Evolutionary conservation across 1,284 basidiomycete genomes (phyloP).

Genomic region (Ceratobasidium sp.): DNA sequence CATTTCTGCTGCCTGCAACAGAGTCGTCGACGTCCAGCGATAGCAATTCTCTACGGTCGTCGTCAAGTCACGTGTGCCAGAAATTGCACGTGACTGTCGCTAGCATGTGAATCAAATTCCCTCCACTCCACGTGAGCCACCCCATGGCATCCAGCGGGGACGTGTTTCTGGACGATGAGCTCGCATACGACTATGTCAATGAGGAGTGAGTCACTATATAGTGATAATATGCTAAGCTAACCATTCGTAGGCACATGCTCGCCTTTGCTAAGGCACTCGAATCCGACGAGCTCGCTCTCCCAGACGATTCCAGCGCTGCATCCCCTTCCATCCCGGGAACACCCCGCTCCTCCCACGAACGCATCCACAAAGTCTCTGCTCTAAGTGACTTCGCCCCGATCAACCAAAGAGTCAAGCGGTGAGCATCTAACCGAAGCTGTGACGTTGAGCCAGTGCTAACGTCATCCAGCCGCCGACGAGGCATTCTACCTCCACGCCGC

Average conservation of each 20-base stretch:
- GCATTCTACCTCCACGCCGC: slow-evolving; percentile 22
- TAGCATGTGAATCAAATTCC: not conserved
- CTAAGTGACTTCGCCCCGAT: slow-evolving; percentile 95
- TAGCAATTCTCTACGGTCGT: not conserved
- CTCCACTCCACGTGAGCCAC: slow-evolving; percentile 22
- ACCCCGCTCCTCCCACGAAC: slow-evolving; percentile 54
- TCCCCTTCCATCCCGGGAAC: slow-evolving; percentile 58
- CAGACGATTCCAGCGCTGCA: slow-evolving; percentile 55
- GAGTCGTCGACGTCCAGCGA: slow-evolving; percentile 27
- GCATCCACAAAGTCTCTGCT: slow-evolving; percentile 84
- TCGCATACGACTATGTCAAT: slow-evolving; percentile 69
- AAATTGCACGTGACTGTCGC: too few relatives aligned
- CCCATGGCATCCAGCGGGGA: slow-evolving; percentile 31
- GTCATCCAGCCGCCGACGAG: slow-evolving; percentile 43
- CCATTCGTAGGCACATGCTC: slow-evolving; percentile 71
- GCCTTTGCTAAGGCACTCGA: slow-evolving; percentile 77
- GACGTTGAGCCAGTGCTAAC: slow-evolving; percentile 4
- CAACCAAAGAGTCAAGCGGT: slow-evolving; percentile 83
- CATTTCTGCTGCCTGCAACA: slow-evolving; percentile 45
- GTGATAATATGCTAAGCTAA: slow-evolving; percentile 5
- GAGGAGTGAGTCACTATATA: slow-evolving; percentile 66
- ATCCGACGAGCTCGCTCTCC: slow-evolving; percentile 69
- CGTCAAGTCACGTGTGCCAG: not conserved
- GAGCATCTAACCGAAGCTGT: slow-evolving; percentile 52
- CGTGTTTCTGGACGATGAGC: slow-evolving; percentile 40